A percentile compares a stretch with the other conserved stretches of the same genome.
phyloP scores from a whole-genome alignment of 495 filamentous ascomycete species.

The Penicillium ucsense region DNA sequence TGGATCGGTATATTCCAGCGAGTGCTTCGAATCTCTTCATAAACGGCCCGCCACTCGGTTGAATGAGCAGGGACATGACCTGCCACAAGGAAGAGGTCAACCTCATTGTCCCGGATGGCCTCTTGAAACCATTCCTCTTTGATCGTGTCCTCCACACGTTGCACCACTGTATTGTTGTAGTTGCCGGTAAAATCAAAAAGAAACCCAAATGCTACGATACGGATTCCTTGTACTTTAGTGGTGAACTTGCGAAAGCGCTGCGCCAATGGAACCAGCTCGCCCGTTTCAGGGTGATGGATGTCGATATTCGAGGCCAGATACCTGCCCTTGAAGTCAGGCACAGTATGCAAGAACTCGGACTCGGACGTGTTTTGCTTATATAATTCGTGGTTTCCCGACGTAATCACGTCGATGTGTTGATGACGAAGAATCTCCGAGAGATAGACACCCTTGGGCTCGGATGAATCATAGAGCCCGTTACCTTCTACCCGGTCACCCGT shows the following conservation, averaged over 20 bases:
- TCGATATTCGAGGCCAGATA: constrained; percentile 91
- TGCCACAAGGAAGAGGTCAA: constrained; percentile 80
- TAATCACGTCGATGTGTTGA: constrained; percentile 76
- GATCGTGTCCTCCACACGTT: constrained; percentile 66
- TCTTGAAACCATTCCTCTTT: constrained; percentile 83
- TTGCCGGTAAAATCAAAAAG: constrained; percentile 88
- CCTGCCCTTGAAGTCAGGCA: constrained; percentile 63
- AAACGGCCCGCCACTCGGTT: constrained; percentile 66
- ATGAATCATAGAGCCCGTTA: constrained; percentile 92
- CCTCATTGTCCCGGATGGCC: constrained; percentile 65
- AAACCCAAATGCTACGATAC: constrained; percentile 84
- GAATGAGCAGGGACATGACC: constrained; percentile 82
- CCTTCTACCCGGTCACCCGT: constrained; percentile 93
- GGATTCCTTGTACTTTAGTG: constrained; percentile 76
- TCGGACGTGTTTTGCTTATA: constrained; percentile 71
- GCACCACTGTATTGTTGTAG: constrained; percentile 78
- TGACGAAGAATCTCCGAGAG: constrained; percentile 75
- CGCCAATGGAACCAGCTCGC: constrained; percentile 64
- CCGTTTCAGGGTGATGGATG: constrained; percentile 62
- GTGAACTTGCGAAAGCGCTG: constrained; percentile 78
- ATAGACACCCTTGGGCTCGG: constrained; percentile 76
- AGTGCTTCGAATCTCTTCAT: constrained; percentile 63
- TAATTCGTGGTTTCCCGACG: constrained; percentile 90
- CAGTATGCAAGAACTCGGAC: constrained; percentile 64
- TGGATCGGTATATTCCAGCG: constrained; percentile 78